phyloP scores from a whole-genome alignment of 805 yeast species.

The Barnettozyma salicaria region DNA sequence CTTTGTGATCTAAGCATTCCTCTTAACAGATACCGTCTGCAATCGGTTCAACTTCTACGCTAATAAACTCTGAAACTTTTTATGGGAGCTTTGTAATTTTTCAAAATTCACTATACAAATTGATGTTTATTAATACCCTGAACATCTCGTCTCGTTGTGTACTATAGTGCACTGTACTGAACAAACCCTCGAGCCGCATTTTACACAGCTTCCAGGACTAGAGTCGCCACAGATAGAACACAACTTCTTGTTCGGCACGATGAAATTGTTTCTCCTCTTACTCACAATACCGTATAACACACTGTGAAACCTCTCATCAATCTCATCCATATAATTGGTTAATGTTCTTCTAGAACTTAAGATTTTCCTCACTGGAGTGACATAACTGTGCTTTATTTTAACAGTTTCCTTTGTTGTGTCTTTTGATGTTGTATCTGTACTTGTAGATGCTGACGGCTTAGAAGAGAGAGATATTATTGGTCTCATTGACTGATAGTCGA shows the following conservation, averaged over 20 bases:
- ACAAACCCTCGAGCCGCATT: conserved; percentile 38
- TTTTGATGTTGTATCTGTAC: not conserved
- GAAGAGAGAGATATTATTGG: conserved; percentile 9
- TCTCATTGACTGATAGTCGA: conserved; percentile 22
- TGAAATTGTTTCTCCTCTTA: conserved; percentile 28
- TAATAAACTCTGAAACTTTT: not conserved
- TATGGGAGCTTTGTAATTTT: too few species aligned
- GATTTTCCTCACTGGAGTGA: conserved; percentile 32
- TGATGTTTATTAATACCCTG: conserved; percentile 21
- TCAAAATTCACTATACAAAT: not conserved
- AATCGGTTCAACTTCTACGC: too few species aligned
- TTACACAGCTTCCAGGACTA: conserved; percentile 35
- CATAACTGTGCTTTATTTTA: conserved; percentile 23
- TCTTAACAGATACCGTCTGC: too few species aligned
- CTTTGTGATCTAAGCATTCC: too few species aligned
- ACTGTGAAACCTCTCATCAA: conserved; percentile 32
- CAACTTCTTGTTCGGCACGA: conserved; percentile 33
- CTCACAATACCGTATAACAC: conserved; percentile 25
- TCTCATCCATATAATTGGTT: conserved; percentile 36
- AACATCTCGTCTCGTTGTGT: conserved; percentile 41
- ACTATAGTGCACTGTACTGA: conserved; percentile 34
- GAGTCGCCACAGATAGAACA: conserved; percentile 43
- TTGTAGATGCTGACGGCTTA: conserved; percentile 1
- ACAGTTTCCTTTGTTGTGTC: conserved; percentile 9
- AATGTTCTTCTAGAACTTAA: conserved; percentile 36